A percentile compares a stretch with the other conserved stretches of the same genome.
phyloP scores from a whole-genome alignment of 1,284 basidiomycete genomes.

The Trichosporon asahii region DNA sequence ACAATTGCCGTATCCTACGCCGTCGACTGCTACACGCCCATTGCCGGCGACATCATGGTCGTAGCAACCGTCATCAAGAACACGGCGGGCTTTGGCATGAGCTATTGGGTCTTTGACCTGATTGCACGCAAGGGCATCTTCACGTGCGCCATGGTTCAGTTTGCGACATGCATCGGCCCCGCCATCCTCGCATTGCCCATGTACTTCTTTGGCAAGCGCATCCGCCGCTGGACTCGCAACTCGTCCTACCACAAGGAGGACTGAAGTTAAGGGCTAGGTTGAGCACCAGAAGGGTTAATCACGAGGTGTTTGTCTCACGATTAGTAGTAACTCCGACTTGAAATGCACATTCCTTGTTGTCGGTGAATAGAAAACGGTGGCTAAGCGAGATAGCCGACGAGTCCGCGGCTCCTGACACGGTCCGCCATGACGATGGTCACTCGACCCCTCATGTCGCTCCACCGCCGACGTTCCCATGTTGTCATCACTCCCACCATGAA shows the following conservation, averaged over 20 bases:
- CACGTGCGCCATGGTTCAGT: conserved; percentile 18
- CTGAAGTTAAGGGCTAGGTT: not conserved
- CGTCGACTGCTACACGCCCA: conserved; percentile 24
- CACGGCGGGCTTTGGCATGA: conserved; percentile 21
- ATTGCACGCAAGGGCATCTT: conserved; percentile 11
- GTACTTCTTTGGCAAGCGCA: conserved; percentile 22
- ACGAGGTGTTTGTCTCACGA: not conserved
- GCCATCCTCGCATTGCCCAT: conserved; percentile 19
- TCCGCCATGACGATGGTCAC: no score
- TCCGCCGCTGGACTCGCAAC: conserved; percentile 17
- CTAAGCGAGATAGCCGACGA: not conserved
- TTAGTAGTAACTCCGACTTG: not conserved
- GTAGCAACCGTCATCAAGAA: conserved; percentile 24
- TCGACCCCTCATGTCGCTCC: not conserved
- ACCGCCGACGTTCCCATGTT: not conserved
- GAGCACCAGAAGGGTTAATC: not conserved
- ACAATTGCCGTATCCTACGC: conserved; percentile 23
- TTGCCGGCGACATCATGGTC: conserved; percentile 24
- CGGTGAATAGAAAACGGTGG: not conserved
- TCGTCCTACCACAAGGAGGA: conserved; percentile 20
- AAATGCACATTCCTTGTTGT: not conserved
- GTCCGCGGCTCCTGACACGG: no score
- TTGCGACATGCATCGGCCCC: conserved; percentile 17
- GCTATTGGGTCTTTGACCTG: conserved; percentile 20
- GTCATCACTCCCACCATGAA: conserved; percentile 6